Conservation (phyloP, 176 grass and related monocot species). For the Alopecurus myosuroides region DNA sequence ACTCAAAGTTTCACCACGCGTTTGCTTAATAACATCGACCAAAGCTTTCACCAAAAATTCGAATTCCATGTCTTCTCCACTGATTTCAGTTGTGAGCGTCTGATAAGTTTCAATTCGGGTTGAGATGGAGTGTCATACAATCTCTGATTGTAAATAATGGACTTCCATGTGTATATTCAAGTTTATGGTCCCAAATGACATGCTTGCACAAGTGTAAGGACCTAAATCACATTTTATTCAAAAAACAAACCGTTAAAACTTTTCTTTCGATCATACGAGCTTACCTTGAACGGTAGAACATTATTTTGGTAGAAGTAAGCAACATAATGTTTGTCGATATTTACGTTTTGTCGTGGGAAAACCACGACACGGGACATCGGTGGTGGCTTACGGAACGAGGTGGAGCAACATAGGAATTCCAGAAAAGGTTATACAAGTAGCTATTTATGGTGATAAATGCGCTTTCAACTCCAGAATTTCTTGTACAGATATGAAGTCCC, state of each 20-base stretch:
- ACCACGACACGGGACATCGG: too few species aligned
- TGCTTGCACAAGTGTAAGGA: neutral
- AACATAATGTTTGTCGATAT: neutral
- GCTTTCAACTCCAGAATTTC: neutral
- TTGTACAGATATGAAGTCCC: neutral
- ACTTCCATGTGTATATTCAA: neutral
- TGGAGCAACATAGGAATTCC: too few species aligned
- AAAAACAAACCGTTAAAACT: neutral
- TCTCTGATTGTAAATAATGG: neutral
- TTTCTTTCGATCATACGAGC: neutral
- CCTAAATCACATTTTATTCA: neutral
- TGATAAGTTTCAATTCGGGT: neutral
- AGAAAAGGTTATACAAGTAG: neutral
- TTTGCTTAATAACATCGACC: neutral
- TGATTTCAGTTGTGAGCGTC: neutral
- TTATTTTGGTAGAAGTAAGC: neutral
- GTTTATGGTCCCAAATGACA: neutral
- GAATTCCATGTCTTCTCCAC: neutral
- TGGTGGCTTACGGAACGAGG: too few species aligned
- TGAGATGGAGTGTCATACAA: neutral
- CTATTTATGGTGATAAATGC: neutral
- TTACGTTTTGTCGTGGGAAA: too few species aligned
- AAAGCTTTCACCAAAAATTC: neutral
- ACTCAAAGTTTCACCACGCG: neutral
- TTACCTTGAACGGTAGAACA: neutral